Evolutionary conservation across 768 basidiomycete species (phyloP).

Genomic region (Epithele typhae): DNA sequence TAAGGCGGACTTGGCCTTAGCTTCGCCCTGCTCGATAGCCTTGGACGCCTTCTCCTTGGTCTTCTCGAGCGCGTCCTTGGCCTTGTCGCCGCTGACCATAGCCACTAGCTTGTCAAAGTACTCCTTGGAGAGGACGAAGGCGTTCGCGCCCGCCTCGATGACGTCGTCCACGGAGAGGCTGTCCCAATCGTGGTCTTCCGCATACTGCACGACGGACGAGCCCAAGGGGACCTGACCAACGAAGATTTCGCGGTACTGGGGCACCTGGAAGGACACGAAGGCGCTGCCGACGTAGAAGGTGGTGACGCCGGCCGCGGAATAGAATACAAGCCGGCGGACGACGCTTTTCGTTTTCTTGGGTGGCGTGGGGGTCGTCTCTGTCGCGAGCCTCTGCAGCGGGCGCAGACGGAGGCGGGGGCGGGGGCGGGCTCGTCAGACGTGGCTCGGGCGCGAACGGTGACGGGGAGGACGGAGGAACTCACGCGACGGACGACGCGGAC

Average conservation of each 20-base stretch:
- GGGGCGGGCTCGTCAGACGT: too few species aligned
- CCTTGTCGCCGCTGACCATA: slow-evolving; percentile 20
- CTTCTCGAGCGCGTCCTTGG: slow-evolving; percentile 30
- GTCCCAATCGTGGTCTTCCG: slow-evolving; percentile 78
- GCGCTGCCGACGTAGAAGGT: slow-evolving; percentile 83
- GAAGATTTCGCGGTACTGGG: slow-evolving; percentile 84
- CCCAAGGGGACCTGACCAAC: slow-evolving; percentile 76
- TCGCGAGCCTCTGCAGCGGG: slow-evolving; percentile 68
- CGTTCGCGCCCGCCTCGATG: slow-evolving; percentile 47
- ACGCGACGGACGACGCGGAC: slow-evolving; percentile 60
- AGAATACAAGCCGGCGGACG: slow-evolving; percentile 59
- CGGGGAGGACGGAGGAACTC: slow-evolving; percentile 22
- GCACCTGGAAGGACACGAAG: slow-evolving; percentile 72
- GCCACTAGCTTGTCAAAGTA: slow-evolving; percentile 33
- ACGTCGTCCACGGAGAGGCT: slow-evolving; percentile 59
- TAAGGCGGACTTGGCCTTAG: slow-evolving; percentile 39
- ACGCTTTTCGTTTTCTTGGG: slow-evolving; percentile 52
- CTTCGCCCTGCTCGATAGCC: slow-evolving; percentile 41
- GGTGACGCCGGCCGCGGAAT: slow-evolving; percentile 61
- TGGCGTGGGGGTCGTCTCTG: slow-evolving; percentile 41
- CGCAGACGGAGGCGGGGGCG: too few species aligned
- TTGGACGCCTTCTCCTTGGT: slow-evolving; percentile 32
- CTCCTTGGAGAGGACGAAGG: slow-evolving; percentile 47
- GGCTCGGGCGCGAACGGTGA: slow-evolving; percentile 4
- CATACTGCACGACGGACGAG: slow-evolving; percentile 72